Evolutionary conservation across 106 monocot species (phyloP).

Genomic region (Acorus gramineus): DNA sequence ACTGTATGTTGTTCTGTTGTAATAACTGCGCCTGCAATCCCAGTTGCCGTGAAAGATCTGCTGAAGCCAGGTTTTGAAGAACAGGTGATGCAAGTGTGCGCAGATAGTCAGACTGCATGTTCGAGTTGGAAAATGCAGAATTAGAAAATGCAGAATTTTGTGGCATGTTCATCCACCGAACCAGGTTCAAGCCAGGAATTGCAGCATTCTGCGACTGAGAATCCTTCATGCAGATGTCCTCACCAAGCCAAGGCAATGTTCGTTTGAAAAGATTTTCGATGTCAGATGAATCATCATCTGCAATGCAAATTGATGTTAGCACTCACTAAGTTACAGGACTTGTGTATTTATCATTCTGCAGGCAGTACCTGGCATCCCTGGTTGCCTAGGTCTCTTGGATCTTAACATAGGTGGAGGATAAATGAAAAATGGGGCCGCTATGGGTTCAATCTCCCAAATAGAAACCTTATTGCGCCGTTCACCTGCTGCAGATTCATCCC

Average conservation of each 20-base stretch:
- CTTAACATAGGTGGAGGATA: conserved; percentile 91
- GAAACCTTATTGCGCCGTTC: conserved; percentile 90
- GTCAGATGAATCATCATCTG: conserved; percentile 76
- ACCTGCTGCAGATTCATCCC: conserved; percentile 93
- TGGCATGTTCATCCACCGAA: conserved; percentile 85
- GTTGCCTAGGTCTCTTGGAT: conserved; percentile 68
- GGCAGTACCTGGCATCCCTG: conserved; percentile 48
- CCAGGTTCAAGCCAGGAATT: conserved; percentile 71
- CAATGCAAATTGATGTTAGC: not conserved
- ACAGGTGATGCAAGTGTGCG: conserved; percentile 32
- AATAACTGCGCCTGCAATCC: conserved; percentile 41
- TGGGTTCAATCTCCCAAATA: conserved; percentile 96
- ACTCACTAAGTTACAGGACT: too few species aligned
- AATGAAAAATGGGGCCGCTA: conserved; percentile 81
- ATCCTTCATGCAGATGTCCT: conserved; percentile 82
- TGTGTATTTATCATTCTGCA: too few species aligned
- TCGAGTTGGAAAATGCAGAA: conserved; percentile 22
- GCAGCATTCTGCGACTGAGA: conserved; percentile 52
- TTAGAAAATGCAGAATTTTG: conserved; percentile 29
- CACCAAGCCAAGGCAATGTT: conserved; percentile 80
- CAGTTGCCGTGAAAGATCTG: conserved; percentile 46
- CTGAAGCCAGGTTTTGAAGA: conserved; percentile 47
- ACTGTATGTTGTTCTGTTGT: conserved; percentile 54
- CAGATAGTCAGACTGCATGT: conserved; percentile 49
- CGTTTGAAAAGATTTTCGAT: conserved; percentile 84